Evolutionary conservation across 2,329 filamentous ascomycete species (phyloP).

Genomic region (Ceratocystis papillata): DNA sequence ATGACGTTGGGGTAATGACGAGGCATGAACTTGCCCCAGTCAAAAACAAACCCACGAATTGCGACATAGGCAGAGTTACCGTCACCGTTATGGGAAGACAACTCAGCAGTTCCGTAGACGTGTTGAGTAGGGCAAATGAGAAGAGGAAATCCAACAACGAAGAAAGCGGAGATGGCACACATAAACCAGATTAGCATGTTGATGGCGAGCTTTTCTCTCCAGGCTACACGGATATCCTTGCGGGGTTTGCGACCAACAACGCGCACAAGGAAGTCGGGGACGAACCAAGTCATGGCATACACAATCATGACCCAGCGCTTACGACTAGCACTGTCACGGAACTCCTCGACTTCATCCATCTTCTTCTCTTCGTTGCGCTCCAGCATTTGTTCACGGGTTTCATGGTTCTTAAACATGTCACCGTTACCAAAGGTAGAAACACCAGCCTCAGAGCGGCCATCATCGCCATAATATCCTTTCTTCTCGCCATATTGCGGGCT

Average conservation of each 20-base stretch:
- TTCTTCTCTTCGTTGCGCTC: constrained; percentile 89
- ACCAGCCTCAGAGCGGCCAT: constrained; percentile 82
- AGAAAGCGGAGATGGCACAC: constrained; percentile 69
- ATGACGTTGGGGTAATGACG: constrained; percentile 63
- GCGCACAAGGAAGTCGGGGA: constrained; percentile 75
- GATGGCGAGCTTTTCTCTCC: constrained; percentile 96
- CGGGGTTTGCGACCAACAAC: constrained; percentile 73
- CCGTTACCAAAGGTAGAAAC: constrained; percentile 82
- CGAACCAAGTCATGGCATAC: constrained; percentile 71
- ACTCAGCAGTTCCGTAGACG: constrained; percentile 69
- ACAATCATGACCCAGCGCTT: constrained; percentile 86
- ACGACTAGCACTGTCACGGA: constrained; percentile 63
- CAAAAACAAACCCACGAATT: constrained; percentile 81
- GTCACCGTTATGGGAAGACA: constrained; percentile 64
- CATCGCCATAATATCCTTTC: constrained; percentile 72
- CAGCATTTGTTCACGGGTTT: constrained; percentile 86
- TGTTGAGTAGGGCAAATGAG: constrained; percentile 87
- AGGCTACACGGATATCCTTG: constrained; percentile 83
- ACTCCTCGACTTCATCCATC: constrained; percentile 81
- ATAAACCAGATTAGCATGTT: constrained; percentile 93
- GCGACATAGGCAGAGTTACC: constrained; percentile 57
- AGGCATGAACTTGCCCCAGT: constrained; percentile 62
- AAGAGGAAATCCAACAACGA: constrained; percentile 77
- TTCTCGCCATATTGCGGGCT: constrained; percentile 60
- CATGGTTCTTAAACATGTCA: constrained; percentile 96